Evolutionary conservation across 1,139 yeast species (phyloP), one percentile per base, ranked within the genome.

Genomic region (Magnusiomyces ingens): DNA sequence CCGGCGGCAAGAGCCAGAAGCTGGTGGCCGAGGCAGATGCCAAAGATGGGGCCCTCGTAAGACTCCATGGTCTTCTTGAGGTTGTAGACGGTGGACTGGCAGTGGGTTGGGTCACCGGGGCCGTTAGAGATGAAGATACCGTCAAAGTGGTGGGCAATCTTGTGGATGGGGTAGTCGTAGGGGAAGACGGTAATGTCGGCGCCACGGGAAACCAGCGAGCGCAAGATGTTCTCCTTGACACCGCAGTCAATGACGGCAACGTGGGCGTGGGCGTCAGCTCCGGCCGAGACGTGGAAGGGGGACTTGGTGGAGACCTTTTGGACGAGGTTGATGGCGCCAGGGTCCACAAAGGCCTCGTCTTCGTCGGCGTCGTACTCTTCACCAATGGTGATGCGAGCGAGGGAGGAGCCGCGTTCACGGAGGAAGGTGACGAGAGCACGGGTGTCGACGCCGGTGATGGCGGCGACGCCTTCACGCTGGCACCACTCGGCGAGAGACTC

Each of bases 51-150:
- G 58, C 94, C 80, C 44, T 86, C 79, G 58, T 75, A 78, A 56
- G 78, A 68, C 46, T 79, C 78, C 84, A 93, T 84, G 55, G 94
- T 81, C 67, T 80, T 76, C 66, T 78, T 80, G 70, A 93, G 78
- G 72, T 84, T 82, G 62, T 78, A 79, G 49, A 88, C 89, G 15
- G 99, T 93, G 47, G 81, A 68, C 45, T 85, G 71, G 75, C 98
- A 91, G 72, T 88, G 95, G 53, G 95, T 87, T 67, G 99, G 99
- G 73, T 93, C 97, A 66, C 99, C 99, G 49, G 99, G 99, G 52
- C 99, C 99, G 69, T 93, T 93, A 51, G 97, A 88, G 62, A 93
- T 82, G 74, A 93, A 93, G 54, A 93, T 73, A 64, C 98, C 99
- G 67, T 93, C 99, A 67, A 90, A 93, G 71, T 86, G 87, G 70